These are phyloP conservation scores for Fusarium sp. DNA, from an alignment of 2,329 filamentous ascomycete genomes.

Conservation along the genomic window DNA sequence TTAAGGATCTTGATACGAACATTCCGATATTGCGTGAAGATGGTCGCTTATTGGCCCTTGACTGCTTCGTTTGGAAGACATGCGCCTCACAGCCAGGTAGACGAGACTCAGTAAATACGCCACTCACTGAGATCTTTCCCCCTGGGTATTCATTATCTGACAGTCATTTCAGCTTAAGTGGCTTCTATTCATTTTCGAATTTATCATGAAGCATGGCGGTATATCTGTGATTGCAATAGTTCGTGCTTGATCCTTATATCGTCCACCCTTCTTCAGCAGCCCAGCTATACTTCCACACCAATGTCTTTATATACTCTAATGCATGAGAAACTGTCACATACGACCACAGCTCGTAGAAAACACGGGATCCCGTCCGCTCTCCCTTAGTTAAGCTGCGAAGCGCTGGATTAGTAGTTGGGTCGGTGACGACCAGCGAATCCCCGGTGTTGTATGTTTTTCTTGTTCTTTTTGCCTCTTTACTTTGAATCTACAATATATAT, in stretches of 20 bases:
- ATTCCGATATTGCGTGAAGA: background rate
- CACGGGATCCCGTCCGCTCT: slow-evolving; percentile 8
- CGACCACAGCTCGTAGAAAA: background rate
- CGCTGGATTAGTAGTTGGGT: background rate
- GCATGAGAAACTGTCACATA: background rate
- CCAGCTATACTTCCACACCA: background rate
- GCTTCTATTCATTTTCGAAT: too few species aligned
- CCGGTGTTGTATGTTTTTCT: background rate
- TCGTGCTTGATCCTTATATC: too few species aligned
- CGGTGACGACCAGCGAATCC: background rate
- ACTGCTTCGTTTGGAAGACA: background rate
- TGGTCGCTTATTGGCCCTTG: background rate
- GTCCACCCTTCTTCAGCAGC: too few species aligned
- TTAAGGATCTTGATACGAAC: background rate
- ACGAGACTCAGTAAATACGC: too few species aligned
- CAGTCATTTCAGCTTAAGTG: too few species aligned
- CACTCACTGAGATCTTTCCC: too few species aligned
- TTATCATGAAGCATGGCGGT: too few species aligned
- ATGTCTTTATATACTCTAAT: rapidly evolving
- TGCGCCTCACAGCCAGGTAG: background rate
- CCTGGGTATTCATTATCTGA: too few species aligned
- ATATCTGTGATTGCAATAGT: too few species aligned
- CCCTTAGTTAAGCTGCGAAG: background rate
- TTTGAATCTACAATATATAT: background rate
- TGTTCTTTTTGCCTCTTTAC: background rate